Evolutionary conservation across 441 rosid genomes (phyloP), one percentile per base, ranked within the genome.

Genomic region (Pelargonium cotyledonis): DNA sequence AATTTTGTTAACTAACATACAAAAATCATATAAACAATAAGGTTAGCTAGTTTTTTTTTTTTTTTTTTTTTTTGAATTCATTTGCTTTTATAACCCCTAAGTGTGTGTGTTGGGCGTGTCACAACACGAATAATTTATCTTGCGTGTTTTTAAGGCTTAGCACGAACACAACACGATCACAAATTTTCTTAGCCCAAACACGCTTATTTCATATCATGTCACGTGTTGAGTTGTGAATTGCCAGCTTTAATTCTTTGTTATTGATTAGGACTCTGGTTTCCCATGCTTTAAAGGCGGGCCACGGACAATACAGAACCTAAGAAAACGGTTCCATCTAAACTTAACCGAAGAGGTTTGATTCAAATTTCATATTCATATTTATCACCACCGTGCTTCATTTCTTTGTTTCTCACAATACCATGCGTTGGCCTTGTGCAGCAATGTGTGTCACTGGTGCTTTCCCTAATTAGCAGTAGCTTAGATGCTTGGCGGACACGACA

Each of bases 401-500:
- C 46, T 58, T 19, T 63, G 60, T 35, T 72, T 67, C 68, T 79
- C 53, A 53, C 66, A n/a, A 43, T 44, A 18, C 60, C 5, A 51
- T 67, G 31, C 72, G 60, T 61, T 73, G 72, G 72, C 83, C 76
- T 77, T 70, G 73, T 60, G 79, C 88, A 92, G 98, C 98, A 92
- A 86, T 92, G 97, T 63, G 98, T 92, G 55, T 92, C 98, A 35
- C 82, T 88, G 88, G 97, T 92, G 84, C 96, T 92, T 14, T 89
- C 97, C 66, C 86, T 92, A 67, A 92, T 92, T 82, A 88, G 98
- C 78, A 92, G 92, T 81, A 92, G 97, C 81, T 78, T 92, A 82
- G 98, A 92, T 84, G 98, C 98, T 19, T 95, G 98, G 99, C 80
- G 99, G 80, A 92, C 99, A 7, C 83, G 99, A 66, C 98, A 95